Evolutionary conservation across 2,329 filamentous ascomycete genomes (phyloP).

Genomic region (Aspergillus proliferans): DNA sequence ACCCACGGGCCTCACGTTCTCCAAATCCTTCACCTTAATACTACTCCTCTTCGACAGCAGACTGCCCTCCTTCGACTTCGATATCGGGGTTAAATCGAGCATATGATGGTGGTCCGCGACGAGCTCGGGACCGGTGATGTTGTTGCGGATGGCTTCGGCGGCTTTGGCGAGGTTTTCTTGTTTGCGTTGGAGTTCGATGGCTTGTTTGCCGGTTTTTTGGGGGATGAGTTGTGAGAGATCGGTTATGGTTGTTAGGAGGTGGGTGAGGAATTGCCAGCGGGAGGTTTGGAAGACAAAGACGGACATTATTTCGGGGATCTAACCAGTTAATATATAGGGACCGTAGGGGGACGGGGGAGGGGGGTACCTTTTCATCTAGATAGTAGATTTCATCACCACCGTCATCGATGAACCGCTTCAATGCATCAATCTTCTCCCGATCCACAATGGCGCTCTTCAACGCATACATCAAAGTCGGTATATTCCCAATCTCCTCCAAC

Average conservation of each 20-base stretch:
- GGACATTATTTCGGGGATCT: constrained; percentile 80
- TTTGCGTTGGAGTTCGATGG: constrained; percentile 41
- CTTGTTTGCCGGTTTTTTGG: constrained; percentile 35
- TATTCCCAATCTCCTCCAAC: constrained; percentile 55
- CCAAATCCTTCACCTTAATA: not conserved
- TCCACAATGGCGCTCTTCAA: constrained; percentile 72
- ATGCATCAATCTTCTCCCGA: constrained; percentile 79
- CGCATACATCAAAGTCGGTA: constrained; percentile 61
- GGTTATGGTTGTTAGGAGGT: constrained; percentile 61
- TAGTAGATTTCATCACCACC: constrained; percentile 69
- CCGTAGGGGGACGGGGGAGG: not conserved
- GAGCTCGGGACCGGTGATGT: constrained; percentile 75
- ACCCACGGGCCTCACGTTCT: constrained; percentile 13
- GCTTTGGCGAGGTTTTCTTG: constrained; percentile 68
- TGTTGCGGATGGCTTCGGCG: constrained; percentile 68
- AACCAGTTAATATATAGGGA: not conserved
- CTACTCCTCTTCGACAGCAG: constrained; percentile 16
- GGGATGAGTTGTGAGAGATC: constrained; percentile 43
- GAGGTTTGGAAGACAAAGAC: constrained; percentile 87
- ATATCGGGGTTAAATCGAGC: constrained; percentile 23
- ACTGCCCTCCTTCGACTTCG: constrained; percentile 17
- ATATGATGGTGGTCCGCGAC: constrained; percentile 64
- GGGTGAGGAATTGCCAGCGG: constrained; percentile 65
- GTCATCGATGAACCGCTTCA: constrained; percentile 74
- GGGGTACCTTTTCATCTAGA: constrained; percentile 54